phyloP scores from a whole-genome alignment of 2,329 filamentous ascomycete species.

The Aspergillus intermedius region DNA sequence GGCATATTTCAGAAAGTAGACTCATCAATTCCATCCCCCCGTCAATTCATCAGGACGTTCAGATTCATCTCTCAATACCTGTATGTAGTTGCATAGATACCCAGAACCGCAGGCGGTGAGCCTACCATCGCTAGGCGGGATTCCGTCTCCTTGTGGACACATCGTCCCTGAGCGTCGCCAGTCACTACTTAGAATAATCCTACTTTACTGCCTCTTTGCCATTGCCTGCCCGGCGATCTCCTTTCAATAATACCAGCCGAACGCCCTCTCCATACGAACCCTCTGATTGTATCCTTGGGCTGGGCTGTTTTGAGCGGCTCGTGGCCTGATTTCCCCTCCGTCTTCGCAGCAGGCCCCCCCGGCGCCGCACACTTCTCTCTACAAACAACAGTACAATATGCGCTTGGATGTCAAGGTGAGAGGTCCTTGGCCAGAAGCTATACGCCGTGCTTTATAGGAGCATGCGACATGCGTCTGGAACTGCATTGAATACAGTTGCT shows the following conservation, averaged over 20 bases:
- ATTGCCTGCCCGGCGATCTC: conserved; percentile 8
- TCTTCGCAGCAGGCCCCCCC: conserved; percentile 21
- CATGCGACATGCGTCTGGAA: conserved; percentile 1
- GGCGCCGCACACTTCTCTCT: conserved; percentile 29
- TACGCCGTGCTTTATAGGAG: neutral
- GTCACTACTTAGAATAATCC: neutral
- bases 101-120: conserved; percentile 21
- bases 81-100: neutral
- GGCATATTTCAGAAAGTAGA: too few relatives aligned
- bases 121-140: conserved; percentile 22
- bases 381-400: conserved; percentile 40
- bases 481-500: conserved; percentile 24
- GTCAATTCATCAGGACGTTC: neutral
- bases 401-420: conserved; percentile 56
- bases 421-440: conserved; percentile 5
- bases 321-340: conserved; percentile 23
- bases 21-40: too few relatives aligned
- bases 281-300: conserved; percentile 11
- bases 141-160: conserved; percentile 28
- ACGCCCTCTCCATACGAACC: conserved; percentile 3
- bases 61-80: neutral
- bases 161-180: conserved; percentile 11
- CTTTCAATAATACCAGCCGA: neutral
- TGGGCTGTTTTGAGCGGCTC: conserved; percentile 30
- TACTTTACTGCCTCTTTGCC: conserved; percentile 4